Evolutionary conservation across 306 rosid species (phyloP).

Genomic region (Bauhinia variegata): DNA sequence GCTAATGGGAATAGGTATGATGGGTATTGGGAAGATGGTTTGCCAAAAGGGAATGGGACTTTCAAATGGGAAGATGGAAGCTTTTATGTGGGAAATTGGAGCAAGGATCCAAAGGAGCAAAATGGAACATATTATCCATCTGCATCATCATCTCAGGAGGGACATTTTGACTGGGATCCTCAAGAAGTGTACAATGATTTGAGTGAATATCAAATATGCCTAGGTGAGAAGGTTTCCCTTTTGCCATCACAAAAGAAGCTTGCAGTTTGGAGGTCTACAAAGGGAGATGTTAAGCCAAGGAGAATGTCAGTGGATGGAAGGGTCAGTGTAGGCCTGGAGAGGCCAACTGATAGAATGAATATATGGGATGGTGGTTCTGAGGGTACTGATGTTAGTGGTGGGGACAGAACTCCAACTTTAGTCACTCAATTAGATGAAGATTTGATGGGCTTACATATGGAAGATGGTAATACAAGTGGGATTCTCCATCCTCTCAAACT

Average conservation of each 20-base stretch:
- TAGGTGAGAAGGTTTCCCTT: slow-evolving; percentile 66
- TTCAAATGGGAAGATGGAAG: slow-evolving; percentile 78
- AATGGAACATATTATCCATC: slow-evolving; percentile 63
- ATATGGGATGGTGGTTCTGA: slow-evolving; percentile 62
- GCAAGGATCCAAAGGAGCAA: slow-evolving; percentile 60
- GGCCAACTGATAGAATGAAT: slow-evolving; percentile 61
- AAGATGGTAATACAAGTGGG: slow-evolving; percentile 36
- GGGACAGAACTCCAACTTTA: slow-evolving; percentile 35
- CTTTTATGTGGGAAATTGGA: slow-evolving; percentile 70
- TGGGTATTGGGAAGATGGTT: slow-evolving; percentile 76
- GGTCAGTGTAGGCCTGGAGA: slow-evolving; percentile 62
- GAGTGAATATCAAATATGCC: slow-evolving; percentile 51
- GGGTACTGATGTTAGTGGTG: slow-evolving; percentile 11
- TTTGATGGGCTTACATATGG: slow-evolving; percentile 29
- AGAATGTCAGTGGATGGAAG: slow-evolving; percentile 80
- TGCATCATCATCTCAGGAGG: slow-evolving; percentile 46
- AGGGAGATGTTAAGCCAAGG: slow-evolving; percentile 60
- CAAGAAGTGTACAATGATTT: slow-evolving; percentile 62
- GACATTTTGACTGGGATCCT: slow-evolving; percentile 73
- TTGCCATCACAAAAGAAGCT: slow-evolving; percentile 88
- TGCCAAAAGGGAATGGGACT: slow-evolving; percentile 76
- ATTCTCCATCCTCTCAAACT: slow-evolving; percentile 46
- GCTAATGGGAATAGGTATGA: slow-evolving; percentile 70
- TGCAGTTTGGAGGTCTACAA: slow-evolving; percentile 76
- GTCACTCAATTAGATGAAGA: slow-evolving; percentile 54